Conservation (phyloP, 176 grass and related monocot species). For the Elymus sibiricus region DNA sequence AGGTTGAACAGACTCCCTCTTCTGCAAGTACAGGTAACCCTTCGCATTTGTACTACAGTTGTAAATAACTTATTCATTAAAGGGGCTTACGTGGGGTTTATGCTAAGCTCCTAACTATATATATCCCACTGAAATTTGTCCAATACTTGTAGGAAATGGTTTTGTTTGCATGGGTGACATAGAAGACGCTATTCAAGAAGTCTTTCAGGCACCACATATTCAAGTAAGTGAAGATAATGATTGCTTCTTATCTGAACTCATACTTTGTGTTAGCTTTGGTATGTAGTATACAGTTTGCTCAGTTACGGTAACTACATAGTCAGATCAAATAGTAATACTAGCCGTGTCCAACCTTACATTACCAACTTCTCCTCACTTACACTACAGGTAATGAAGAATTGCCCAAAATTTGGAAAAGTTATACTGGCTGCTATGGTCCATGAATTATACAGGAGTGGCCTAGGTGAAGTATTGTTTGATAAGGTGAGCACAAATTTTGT, state of each 20-base stretch:
- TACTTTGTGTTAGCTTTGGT: not conserved
- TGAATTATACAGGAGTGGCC: conserved; percentile 82
- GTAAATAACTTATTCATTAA: not conserved
- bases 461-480: conserved; percentile 87
- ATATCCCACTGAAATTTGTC: conserved; percentile 14
- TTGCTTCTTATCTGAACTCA: not conserved
- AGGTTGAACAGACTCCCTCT: conserved; percentile 22
- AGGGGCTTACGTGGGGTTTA: no score
- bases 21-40: conserved; percentile 32
- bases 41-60: not conserved
- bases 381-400: conserved; percentile 83
- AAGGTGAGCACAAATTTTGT: conserved; percentile 46
- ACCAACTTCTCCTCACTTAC: conserved; percentile 14
- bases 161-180: conserved; percentile 84
- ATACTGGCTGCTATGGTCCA: conserved; percentile 93
- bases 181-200: conserved; percentile 86
- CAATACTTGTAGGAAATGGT: conserved; percentile 48
- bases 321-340: conserved; percentile 5
- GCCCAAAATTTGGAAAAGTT: conserved; percentile 81
- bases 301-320: not conserved
- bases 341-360: conserved; percentile 4
- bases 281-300: not conserved
- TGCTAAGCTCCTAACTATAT: conserved; percentile 13
- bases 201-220: conserved; percentile 98
- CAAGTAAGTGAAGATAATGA: conserved; percentile 53